These are phyloP conservation scores for Ananas comosus DNA, from an alignment of 176 grass and related monocot genomes.

Conservation along the genomic window DNA sequence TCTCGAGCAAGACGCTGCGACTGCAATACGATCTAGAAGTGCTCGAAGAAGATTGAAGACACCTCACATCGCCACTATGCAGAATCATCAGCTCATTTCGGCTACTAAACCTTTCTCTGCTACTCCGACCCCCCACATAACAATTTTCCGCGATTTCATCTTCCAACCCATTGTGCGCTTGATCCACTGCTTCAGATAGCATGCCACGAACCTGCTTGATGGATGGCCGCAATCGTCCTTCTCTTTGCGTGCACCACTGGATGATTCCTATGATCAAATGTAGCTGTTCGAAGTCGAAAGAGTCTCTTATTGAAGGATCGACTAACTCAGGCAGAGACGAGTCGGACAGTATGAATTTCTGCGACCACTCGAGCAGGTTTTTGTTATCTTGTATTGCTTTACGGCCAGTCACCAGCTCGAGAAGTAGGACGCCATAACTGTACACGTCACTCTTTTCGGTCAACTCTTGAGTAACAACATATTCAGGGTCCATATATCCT, in stretches of 20 bases:
- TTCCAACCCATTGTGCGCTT: conserved; percentile 45
- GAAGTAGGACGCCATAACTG: not conserved
- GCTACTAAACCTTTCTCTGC: conserved; percentile 22
- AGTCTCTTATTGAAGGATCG: conserved; percentile 37
- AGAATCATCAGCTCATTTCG: conserved; percentile 41
- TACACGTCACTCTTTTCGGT: conserved; percentile 4
- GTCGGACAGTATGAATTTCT: conserved; percentile 43
- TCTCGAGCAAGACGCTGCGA: conserved; percentile 73
- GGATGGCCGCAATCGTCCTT: conserved; percentile 67
- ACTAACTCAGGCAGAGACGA: conserved; percentile 43
- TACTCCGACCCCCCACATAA: conserved; percentile 25
- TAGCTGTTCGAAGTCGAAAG: conserved; percentile 59
- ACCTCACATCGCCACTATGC: conserved; percentile 45
- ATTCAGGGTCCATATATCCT: not conserved
- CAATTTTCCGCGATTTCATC: conserved; percentile 21
- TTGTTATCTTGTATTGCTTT: conserved; percentile 9
- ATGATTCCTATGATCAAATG: conserved; percentile 54
- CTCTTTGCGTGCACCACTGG: conserved; percentile 68
- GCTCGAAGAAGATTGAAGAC: conserved; percentile 75
- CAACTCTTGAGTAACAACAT: not conserved
- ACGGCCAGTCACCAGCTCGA: conserved; percentile 1
- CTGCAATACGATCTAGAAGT: conserved; percentile 92
- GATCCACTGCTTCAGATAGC: conserved; percentile 70
- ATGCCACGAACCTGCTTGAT: conserved; percentile 86
- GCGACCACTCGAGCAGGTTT: conserved; percentile 14